Percentiles rank a stretch among this genome's conserved stretches.
phyloP scores from a whole-genome alignment of 2,329 filamentous ascomycete genomes.

The Ophiocordyceps robertsii region DNA sequence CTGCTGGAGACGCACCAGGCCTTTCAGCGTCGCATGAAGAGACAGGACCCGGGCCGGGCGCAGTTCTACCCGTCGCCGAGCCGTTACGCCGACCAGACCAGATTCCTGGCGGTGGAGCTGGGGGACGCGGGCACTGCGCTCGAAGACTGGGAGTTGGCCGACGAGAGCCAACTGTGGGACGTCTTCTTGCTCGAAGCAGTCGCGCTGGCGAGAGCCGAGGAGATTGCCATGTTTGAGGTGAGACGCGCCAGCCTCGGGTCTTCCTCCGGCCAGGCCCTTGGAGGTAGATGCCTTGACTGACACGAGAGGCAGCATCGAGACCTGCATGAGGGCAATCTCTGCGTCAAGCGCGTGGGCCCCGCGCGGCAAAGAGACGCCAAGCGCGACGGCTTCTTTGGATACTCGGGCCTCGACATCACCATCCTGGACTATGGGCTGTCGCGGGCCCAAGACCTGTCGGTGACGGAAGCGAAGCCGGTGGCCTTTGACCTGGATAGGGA shows the following conservation, averaged over 20 bases:
- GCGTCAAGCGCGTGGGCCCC: constrained; percentile 31
- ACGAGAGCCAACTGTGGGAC: constrained; percentile 44
- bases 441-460: constrained; percentile 32
- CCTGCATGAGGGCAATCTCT: constrained; percentile 52
- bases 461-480: constrained; percentile 24
- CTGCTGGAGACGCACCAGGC: constrained; percentile 46
- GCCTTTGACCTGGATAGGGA: constrained; percentile 49
- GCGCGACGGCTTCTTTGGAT: constrained; percentile 33
- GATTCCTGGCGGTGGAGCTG: constrained; percentile 48
- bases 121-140: constrained; percentile 48
- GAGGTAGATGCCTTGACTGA: background rate
- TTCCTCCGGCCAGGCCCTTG: too few relatives aligned
- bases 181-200: constrained; percentile 47
- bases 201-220: constrained; percentile 46
- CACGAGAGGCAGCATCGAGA: constrained; percentile 40
- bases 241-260: constrained; percentile 3
- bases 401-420: constrained; percentile 48
- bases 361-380: constrained; percentile 16
- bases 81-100: constrained; percentile 42
- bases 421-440: constrained; percentile 54
- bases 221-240: constrained; percentile 46
- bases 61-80: constrained; percentile 51
- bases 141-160: constrained; percentile 40
- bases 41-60: constrained; percentile 39
- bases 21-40: constrained; percentile 40